Evolutionary conservation across 371 early-diverging fungal species (phyloP).

Genomic region (Circinella minor): DNA sequence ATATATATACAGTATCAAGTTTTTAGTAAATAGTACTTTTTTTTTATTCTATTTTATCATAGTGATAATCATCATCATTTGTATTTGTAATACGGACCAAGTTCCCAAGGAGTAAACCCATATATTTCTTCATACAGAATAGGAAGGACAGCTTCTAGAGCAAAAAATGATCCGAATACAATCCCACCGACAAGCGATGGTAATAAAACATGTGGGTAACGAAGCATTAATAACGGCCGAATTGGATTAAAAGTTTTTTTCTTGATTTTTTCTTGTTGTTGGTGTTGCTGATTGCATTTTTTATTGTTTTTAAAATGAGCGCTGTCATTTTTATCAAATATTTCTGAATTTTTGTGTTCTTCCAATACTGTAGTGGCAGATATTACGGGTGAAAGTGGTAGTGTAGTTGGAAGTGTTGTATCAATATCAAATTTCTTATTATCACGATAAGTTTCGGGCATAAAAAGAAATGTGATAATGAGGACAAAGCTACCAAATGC

Average conservation of each 20-base stretch:
- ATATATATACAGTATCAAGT: neutral
- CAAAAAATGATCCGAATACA: slow-evolving; percentile 54
- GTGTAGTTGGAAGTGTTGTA: neutral
- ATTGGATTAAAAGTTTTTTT: slow-evolving; percentile 33
- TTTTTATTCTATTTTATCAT: too few relatives aligned
- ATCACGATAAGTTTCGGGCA: slow-evolving; percentile 67
- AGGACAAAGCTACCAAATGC: slow-evolving; percentile 37
- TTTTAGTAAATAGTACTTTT: too few relatives aligned
- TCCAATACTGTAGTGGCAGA: neutral
- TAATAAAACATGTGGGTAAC: slow-evolving; percentile 51
- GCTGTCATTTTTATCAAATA: too few relatives aligned
- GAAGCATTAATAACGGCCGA: slow-evolving; percentile 37
- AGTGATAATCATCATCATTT: too few relatives aligned
- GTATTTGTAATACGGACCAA: slow-evolving; percentile 13
- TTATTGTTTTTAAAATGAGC: too few relatives aligned
- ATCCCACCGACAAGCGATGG: slow-evolving; percentile 50
- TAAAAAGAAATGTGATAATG: slow-evolving; percentile 41
- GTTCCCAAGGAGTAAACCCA: slow-evolving; percentile 41
- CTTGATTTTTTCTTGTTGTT: neutral
- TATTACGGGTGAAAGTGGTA: neutral
- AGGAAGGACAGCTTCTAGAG: slow-evolving; percentile 44
- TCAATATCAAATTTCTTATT: neutral
- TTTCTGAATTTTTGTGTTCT: neutral
- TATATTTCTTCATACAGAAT: slow-evolving; percentile 31
- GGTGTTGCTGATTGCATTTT: too few relatives aligned